A percentile compares a stretch with the other conserved stretches of the same genome.
These are phyloP conservation scores for Pisolithus thermaeus DNA, from an alignment of 1,284 basidiomycete genomes.

Conservation along the genomic window DNA sequence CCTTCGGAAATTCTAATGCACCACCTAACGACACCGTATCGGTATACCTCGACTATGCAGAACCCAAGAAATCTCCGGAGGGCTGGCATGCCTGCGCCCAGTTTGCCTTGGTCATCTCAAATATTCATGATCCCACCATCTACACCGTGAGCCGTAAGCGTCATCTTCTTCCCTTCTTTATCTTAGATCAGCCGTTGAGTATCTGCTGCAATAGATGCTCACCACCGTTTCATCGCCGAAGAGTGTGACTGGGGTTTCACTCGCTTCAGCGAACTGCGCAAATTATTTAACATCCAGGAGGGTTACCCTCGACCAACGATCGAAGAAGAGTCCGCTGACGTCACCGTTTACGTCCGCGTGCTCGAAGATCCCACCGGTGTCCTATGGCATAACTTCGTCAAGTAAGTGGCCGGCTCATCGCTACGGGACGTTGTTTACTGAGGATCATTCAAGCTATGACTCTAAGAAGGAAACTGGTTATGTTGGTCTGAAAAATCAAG, in stretches of 20 bases:
- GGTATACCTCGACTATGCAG: conserved; percentile 98
- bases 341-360: conserved; percentile 95
- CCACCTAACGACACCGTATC: conserved; percentile 99
- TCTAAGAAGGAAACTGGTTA: conserved; percentile 99
- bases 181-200: not conserved
- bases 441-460: conserved; percentile 71
- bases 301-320: conserved; percentile 89
- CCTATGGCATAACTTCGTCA: conserved; percentile 99
- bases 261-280: conserved; percentile 96
- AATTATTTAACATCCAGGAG: conserved; percentile 84
- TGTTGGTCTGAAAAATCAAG: conserved; percentile 98
- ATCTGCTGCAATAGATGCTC: conserved; percentile 68
- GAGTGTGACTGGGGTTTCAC: conserved; percentile 99
- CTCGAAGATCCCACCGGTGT: conserved; percentile 98
- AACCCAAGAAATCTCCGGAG: conserved; percentile 94
- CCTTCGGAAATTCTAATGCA: conserved; percentile 98
- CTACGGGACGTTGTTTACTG: conserved; percentile 4
- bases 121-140: conserved; percentile 90
- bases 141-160: conserved; percentile 94
- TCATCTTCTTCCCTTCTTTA: not conserved
- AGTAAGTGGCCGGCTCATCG: conserved; percentile 50
- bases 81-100: conserved; percentile 99
- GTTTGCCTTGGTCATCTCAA: conserved; percentile 98
- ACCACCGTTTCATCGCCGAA: conserved; percentile 98
- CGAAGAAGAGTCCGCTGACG: conserved; percentile 90